A percentile compares a stretch with the other conserved stretches of the same genome.
These are phyloP conservation scores for Suillus plorans DNA, from an alignment of 768 basidiomycete species.

Conservation along the genomic window DNA sequence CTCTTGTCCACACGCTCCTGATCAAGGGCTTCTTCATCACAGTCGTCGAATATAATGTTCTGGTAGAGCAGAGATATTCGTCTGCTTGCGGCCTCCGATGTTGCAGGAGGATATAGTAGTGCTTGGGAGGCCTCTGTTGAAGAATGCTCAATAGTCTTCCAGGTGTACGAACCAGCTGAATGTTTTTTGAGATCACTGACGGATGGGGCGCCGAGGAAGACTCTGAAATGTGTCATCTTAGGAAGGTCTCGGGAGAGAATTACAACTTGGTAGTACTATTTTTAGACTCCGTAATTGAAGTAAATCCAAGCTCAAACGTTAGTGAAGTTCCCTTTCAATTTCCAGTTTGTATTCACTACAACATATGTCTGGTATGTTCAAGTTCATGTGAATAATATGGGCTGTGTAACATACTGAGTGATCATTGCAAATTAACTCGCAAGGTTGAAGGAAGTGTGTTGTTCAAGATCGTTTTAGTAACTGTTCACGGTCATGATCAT, in stretches of 20 bases:
- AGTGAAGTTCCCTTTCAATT: not conserved
- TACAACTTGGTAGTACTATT: not conserved
- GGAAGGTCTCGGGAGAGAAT: not conserved
- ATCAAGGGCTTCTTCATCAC: constrained; percentile 33
- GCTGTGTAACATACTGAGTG: not conserved
- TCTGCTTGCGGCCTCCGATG: constrained; percentile 64
- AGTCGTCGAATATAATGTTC: constrained; percentile 66
- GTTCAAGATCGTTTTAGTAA: not conserved
- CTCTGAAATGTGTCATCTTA: constrained; percentile 38
- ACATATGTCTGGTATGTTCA: not conserved
- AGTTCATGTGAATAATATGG: not conserved
- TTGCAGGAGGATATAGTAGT: constrained; percentile 45
- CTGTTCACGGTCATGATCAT: not conserved
- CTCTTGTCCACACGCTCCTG: constrained; percentile 19
- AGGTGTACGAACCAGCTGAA: constrained; percentile 35
- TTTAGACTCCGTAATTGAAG: not conserved
- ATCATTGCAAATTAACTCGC: not conserved
- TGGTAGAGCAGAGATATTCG: constrained; percentile 70
- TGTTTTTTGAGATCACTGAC: constrained; percentile 36
- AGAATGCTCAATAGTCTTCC: constrained; percentile 42
- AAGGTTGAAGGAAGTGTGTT: not conserved
- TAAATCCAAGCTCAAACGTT: not conserved
- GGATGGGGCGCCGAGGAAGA: constrained; percentile 53
- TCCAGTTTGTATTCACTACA: not conserved
- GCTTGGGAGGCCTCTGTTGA: constrained; percentile 22